Percentiles rank a stretch among this genome's conserved stretches.
These are phyloP conservation scores for Prunus mira DNA, from an alignment of 306 rosid species.

Conservation along the genomic window DNA sequence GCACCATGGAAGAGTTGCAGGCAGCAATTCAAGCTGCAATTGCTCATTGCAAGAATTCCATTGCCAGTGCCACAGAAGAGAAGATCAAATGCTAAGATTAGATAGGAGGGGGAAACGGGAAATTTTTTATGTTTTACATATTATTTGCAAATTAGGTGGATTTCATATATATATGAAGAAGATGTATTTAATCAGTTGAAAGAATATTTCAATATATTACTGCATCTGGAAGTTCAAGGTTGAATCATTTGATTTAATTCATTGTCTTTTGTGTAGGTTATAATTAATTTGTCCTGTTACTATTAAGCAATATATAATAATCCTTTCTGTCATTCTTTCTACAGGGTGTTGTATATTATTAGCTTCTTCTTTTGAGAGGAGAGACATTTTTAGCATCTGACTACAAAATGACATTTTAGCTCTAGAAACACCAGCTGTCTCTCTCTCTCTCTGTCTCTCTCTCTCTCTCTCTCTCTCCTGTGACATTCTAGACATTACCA, in stretches of 20 bases:
- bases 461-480: no score
- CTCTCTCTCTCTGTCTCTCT: no score
- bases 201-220: neutral
- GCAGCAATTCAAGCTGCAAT: slow-evolving; percentile 99
- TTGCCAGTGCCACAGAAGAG: slow-evolving; percentile 64
- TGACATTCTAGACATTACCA: no score
- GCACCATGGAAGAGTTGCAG: slow-evolving; percentile 96
- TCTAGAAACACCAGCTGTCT: no score
- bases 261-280: neutral
- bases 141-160: slow-evolving; percentile 17
- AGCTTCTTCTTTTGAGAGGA: no score
- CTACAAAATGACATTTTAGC: no score
- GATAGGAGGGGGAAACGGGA: neutral
- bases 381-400: no score
- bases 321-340: no score
- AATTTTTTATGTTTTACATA: neutral
- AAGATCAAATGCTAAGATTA: slow-evolving; percentile 37
- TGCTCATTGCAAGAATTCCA: slow-evolving; percentile 96
- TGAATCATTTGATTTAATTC: neutral
- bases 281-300: neutral
- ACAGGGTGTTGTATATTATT: no score
- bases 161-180: slow-evolving; percentile 9
- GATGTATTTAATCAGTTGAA: slow-evolving; percentile 14
- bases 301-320: no score
- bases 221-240: neutral